These are phyloP conservation scores for Botrytis medusae DNA, from an alignment of 2,329 filamentous ascomycete species.

Conservation along the genomic window DNA sequence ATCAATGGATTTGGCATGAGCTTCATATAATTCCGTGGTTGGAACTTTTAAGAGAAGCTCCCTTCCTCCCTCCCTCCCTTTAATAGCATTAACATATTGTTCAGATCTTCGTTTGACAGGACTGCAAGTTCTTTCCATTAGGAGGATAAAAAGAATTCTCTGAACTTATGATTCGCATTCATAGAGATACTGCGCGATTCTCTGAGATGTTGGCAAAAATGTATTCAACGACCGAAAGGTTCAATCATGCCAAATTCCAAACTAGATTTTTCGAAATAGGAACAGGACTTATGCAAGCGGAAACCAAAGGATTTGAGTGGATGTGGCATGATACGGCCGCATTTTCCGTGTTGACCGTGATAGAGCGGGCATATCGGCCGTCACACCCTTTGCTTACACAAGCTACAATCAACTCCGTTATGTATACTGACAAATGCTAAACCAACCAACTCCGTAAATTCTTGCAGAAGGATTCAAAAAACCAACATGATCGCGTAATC, in stretches of 20 bases:
- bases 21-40: not conserved
- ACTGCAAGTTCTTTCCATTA: not conserved
- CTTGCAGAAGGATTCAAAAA: not conserved
- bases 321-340: too few species aligned
- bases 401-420: not conserved
- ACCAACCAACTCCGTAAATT: not conserved
- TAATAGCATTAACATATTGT: not conserved
- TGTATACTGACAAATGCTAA: not conserved
- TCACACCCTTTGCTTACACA: not conserved
- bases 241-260: not conserved
- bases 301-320: too few species aligned
- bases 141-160: not conserved
- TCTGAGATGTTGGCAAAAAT: not conserved
- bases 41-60: not conserved
- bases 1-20: not conserved
- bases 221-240: not conserved
- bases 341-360: not conserved
- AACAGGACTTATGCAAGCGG: not conserved
- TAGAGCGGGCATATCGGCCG: not conserved
- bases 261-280: not conserved
- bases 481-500: not conserved
- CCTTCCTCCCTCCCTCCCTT: too few species aligned
- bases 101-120: not conserved
- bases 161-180: not conserved
- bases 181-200: not conserved